Conservation (phyloP, 2,329 filamentous ascomycete genomes). For the Aaosphaeria arxii region DNA sequence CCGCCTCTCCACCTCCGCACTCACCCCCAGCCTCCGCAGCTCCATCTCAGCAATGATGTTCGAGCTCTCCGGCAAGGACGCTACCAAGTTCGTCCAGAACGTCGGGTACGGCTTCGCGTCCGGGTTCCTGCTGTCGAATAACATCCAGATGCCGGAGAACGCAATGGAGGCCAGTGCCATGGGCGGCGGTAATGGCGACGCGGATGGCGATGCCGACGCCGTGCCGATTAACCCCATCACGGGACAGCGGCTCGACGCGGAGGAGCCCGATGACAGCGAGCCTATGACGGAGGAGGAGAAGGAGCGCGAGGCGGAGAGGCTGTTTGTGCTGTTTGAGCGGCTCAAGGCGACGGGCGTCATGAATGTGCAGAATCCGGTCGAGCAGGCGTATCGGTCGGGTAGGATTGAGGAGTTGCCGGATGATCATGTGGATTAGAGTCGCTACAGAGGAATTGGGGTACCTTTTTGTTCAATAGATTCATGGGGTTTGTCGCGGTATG, state of each 20-base stretch:
- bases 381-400: slow-evolving; percentile 66
- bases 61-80: slow-evolving; percentile 78
- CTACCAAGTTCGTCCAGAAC: slow-evolving; percentile 78
- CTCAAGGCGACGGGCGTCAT: slow-evolving; percentile 72
- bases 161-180: slow-evolving; percentile 55
- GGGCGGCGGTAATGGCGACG: slow-evolving; percentile 35
- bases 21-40: slow-evolving; percentile 68
- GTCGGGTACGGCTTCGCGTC: slow-evolving; percentile 94
- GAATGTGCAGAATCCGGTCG: slow-evolving; percentile 75
- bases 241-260: slow-evolving; percentile 72
- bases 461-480: too few relatives aligned
- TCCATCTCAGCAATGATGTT: slow-evolving; percentile 79
- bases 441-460: not conserved
- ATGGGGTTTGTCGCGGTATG: not conserved
- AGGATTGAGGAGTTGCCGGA: slow-evolving; percentile 67
- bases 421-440: slow-evolving; percentile 36
- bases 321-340: slow-evolving; percentile 91
- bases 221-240: slow-evolving; percentile 75
- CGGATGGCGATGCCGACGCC: slow-evolving; percentile 24
- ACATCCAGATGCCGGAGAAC: slow-evolving; percentile 71
- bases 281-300: slow-evolving; percentile 92
- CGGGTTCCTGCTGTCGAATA: slow-evolving; percentile 82
- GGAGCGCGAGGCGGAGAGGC: slow-evolving; percentile 80
- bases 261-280: slow-evolving; percentile 57
- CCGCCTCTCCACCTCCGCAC: slow-evolving; percentile 70